phyloP scores from a whole-genome alignment of 176 grass and related monocot genomes.

The Zea luxurians region DNA sequence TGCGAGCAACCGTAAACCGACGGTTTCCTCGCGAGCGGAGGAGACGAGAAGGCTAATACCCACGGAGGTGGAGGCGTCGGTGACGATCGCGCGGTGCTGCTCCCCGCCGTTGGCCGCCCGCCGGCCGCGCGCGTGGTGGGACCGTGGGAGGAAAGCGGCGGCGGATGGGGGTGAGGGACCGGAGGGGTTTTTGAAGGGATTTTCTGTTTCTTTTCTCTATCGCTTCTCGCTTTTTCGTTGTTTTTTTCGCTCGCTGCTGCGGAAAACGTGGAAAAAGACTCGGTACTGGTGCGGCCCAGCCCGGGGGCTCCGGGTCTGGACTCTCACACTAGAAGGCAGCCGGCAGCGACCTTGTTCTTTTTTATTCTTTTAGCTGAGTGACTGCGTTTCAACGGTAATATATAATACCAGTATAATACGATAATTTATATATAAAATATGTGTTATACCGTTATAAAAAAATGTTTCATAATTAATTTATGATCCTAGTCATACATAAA shows the following conservation, averaged over 20 bases:
- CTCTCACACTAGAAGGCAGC: not conserved
- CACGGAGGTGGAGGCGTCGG: not conserved
- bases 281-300: not conserved
- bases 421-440: too few species aligned
- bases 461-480: too few species aligned
- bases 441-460: too few species aligned
- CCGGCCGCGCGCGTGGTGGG: not conserved
- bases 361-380: too few species aligned
- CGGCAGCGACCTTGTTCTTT: not conserved
- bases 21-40: not conserved
- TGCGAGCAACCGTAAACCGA: not conserved
- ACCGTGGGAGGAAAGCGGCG: constrained; percentile 7
- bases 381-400: too few species aligned
- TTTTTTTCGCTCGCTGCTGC: not conserved
- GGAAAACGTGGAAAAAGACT: not conserved
- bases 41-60: not conserved
- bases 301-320: not conserved
- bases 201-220: not conserved
- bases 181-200: constrained; percentile 40
- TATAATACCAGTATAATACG: too few species aligned
- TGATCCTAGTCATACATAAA: too few species aligned
- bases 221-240: not conserved
- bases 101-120: not conserved
- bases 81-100: constrained; percentile 28
- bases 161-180: not conserved